Percentiles rank a stretch among this genome's conserved stretches.
Evolutionary conservation across 257 asterid species (phyloP).

Genomic region (Osmanthus fragrans): DNA sequence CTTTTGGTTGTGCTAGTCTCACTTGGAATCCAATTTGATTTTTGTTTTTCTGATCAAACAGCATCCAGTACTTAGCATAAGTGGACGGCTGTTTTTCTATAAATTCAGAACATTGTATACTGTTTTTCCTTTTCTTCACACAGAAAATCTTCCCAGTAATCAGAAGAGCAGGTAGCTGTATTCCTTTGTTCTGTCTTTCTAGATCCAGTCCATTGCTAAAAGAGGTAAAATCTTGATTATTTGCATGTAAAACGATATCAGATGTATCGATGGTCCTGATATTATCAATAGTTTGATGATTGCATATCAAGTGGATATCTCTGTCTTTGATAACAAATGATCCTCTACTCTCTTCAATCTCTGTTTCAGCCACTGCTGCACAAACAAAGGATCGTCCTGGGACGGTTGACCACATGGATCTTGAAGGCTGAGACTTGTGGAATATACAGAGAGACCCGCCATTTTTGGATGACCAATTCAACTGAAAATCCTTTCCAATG

Average conservation of each 20-base stretch:
- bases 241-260: constrained; percentile 18
- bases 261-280: constrained; percentile 41
- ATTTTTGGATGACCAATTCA: constrained; percentile 59
- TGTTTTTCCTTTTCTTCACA: constrained; percentile 36
- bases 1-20: constrained; percentile 58
- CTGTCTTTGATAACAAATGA: constrained; percentile 73
- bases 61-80: constrained; percentile 70
- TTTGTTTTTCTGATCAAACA: constrained; percentile 67
- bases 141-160: constrained; percentile 64
- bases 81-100: constrained; percentile 35
- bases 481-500: constrained; percentile 68
- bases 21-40: constrained; percentile 76
- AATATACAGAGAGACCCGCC: constrained; percentile 69
- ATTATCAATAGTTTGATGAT: constrained; percentile 74
- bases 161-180: constrained; percentile 43
- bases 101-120: constrained; percentile 12
- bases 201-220: neutral
- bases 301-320: constrained; percentile 53
- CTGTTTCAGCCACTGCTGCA: constrained; percentile 78
- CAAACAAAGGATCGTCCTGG: constrained; percentile 89
- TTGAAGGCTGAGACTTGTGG: constrained; percentile 56
- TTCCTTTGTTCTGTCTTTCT: neutral
- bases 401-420: constrained; percentile 67
- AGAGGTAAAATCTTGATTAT: constrained; percentile 32
- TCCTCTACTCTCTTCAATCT: constrained; percentile 92